Evolutionary conservation across 2,329 filamentous ascomycete genomes (phyloP), one percentile per base, ranked within the genome.

Genomic region (Alternaria consortialis): DNA sequence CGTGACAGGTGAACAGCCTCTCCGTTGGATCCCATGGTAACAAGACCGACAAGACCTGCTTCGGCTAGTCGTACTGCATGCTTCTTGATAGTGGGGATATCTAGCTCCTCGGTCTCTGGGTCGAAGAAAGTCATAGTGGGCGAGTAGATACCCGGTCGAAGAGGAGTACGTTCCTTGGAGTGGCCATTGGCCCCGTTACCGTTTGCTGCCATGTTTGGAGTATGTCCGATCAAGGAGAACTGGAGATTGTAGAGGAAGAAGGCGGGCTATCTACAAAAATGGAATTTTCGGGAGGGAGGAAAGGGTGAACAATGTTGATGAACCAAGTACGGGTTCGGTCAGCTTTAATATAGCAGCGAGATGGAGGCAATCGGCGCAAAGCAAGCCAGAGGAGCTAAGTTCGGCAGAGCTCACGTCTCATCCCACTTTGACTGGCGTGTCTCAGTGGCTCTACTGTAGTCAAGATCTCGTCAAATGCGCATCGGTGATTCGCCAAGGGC

Each of bases 81-180:
- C 75, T 87, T 90, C 80, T 92, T 91, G 81, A 95, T 91, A 61
- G 87, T 86, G 36, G 90, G 84, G 65, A 94, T 88, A 75, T 97
- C 93, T 71, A 97, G 85, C 50, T 95, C 91, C 80, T 97, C 93
- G 46, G 91, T 95, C 66, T 90, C 86, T 7, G 90, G 85, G 80
- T 94, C 84, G 83, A 97, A 97, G 79, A 97, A 96, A 73, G 92
- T 96, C 89, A 95, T 92, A 62, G 91, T 94, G 27, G 93, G 93
- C 62, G 91, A 91, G 80, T 95, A 96, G 77, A 95, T 93, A 77
- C 92, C 92, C 73, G 90, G 90, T 44, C 91, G 90, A 56, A 96
- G 86, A 65, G 89, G 84, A n/a, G 83, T 85, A 61, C 78, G 80
- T 62, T 80, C 63, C 60, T 69, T 74, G 61, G 70, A 56, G 57